Evolutionary conservation across 2,329 filamentous ascomycete species (phyloP), one percentile per base, ranked within the genome.

Genomic region (Coniella lustricola): DNA sequence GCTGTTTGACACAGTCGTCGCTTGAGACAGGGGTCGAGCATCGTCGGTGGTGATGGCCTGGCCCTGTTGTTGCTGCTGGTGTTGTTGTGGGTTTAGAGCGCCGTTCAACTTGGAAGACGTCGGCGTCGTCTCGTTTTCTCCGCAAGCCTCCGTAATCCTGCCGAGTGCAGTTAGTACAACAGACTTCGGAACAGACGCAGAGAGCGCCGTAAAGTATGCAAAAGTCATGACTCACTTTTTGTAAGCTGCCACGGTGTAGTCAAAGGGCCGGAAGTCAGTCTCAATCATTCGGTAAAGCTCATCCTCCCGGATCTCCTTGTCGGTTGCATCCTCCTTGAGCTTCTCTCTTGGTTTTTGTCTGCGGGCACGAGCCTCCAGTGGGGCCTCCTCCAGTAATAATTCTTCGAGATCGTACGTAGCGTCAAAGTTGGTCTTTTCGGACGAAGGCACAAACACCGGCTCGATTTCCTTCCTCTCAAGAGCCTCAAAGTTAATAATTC

Each of bases 361-460:
- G 57, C 93, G 80, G 44, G 93, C 90, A 60, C 93, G 78, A 48
- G 93, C 93, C 67, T 98, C 93, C 4, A 98, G 71, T 1, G 93
- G 93, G 12, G 93, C 93, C 64, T 98, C 93, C 66, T 98, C 93
- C 38, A 98, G 68, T 2, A 98, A 70, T 17, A 98, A 67, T 65
- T 98, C 93, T 63, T 98, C 93, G 44, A 98, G 71, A 65, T 98
- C 93, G 63, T 98, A 97, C 1, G 93, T 98, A 4, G 93, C 93
- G 66, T 98, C 93, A 57, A 98, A 98, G 64, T 98, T 98, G 3
- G 93, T 97, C 76, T 98, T 98, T 42, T 97, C 93, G 48, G 89
- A 90, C 0, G 91, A 95, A 0, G 93, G 93, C 17, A 86, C 79
- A 64, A 98, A 98, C 3, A 97, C 82, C 0, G 93, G 93, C 57